Evolutionary conservation across 495 filamentous ascomycete species (phyloP), one percentile per base, ranked within the genome.

Genomic region (Hypoxylon crocopeplum): DNA sequence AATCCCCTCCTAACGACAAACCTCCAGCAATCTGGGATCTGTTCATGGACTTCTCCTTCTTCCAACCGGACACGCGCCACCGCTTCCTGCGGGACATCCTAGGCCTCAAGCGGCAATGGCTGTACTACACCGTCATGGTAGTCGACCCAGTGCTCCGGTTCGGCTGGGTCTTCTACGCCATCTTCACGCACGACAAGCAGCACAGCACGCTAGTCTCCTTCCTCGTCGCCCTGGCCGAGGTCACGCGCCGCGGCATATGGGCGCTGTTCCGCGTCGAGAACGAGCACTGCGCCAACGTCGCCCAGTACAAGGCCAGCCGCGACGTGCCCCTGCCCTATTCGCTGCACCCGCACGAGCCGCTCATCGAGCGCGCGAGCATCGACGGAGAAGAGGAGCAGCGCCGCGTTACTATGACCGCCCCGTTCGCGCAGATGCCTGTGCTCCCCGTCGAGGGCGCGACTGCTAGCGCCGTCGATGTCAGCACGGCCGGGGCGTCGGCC

Each of bases 161-260:
- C 72, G 89, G 90, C 63, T 98, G 94, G 94, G 88, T 98, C 44
- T 91, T 93, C 69, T 98, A 96, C 74, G 86, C 89, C 66, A 91
- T 97, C 46, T 95, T 87, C 70, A 81, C 84, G 6, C 70, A 83
- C 45, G 82, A 96, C 51, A 73, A 86, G 13, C 93, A 96, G 68
- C 92, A 97, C 69, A 90, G 85, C 7, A 87, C 89, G 12, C 55
- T 91, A 6, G 79, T 90, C 19, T 88, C 86, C 20, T 97, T 97
- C 72, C 39, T 88, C 5, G 79, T 97, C 24, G 74, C 83, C 6
- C 73, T 95, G 12, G 84, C 87, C 1, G 94, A 98, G 68, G 85
- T 96, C 7, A 80, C 81, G 20, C 84, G 94, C 7, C 77, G 94
- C 60, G 92, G 92, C 36, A 81, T 97, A 45, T 98, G 94, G 94